A percentile compares a stretch with the other conserved stretches of the same genome.
Evolutionary conservation across 2,329 filamentous ascomycete genomes (phyloP).

Genomic region (Paraphaeosphaeria minitans): DNA sequence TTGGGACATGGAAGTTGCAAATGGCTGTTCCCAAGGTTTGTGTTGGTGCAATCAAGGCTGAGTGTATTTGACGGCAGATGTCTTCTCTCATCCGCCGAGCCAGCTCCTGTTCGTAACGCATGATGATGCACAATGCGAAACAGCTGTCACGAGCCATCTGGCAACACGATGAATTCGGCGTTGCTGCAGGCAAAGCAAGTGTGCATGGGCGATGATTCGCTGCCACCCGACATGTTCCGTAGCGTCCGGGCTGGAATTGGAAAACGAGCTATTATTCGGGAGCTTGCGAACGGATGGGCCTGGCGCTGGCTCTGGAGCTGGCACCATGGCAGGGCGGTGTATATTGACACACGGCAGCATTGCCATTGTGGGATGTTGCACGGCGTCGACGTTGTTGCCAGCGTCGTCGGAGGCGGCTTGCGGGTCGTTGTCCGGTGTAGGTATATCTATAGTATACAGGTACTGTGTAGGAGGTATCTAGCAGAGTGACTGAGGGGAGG

Average conservation of each 20-base stretch:
- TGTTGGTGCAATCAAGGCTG: background rate
- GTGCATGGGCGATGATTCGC: constrained; percentile 3
- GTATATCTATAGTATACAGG: too few species aligned
- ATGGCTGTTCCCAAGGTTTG: background rate
- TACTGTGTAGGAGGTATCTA: too few species aligned
- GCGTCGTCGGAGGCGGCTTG: background rate
- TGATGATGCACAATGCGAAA: too few species aligned
- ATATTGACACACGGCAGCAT: background rate
- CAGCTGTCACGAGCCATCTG: background rate
- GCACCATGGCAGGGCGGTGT: constrained; percentile 1
- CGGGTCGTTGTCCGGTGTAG: too few species aligned
- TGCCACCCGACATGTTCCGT: constrained; percentile 14
- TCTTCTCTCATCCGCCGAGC: background rate
- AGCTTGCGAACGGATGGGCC: constrained; percentile 13
- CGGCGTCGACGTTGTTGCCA: background rate
- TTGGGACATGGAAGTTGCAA: background rate
- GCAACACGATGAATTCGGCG: background rate
- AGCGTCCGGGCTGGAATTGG: constrained; percentile 15
- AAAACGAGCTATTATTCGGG: constrained; percentile 20
- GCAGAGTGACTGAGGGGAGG: background rate
- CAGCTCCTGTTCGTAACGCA: background rate
- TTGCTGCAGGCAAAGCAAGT: background rate
- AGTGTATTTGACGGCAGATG: background rate
- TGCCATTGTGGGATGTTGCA: background rate
- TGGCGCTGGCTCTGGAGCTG: constrained; percentile 12